A percentile compares a stretch with the other conserved stretches of the same genome.
Evolutionary conservation across 140 eudicot genomes (phyloP).

Genomic region (Senecio squalidus): DNA sequence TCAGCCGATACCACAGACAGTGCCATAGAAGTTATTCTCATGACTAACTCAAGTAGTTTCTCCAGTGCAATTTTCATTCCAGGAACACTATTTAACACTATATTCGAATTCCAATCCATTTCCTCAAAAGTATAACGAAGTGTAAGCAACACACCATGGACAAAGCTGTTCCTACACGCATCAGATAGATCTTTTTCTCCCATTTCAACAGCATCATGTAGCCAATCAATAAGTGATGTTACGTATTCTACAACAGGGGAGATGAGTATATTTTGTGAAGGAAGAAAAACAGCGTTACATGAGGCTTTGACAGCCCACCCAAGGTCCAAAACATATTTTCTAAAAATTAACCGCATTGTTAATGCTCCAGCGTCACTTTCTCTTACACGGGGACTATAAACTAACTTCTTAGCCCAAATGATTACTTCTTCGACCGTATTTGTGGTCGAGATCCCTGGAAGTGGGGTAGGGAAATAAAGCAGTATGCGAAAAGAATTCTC

Average conservation of each 20-base stretch:
- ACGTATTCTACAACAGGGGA: slow-evolving; percentile 59
- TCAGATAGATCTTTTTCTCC: slow-evolving; percentile 93
- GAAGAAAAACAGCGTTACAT: slow-evolving; percentile 28
- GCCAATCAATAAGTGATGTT: slow-evolving; percentile 75
- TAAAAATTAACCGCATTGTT: slow-evolving; percentile 71
- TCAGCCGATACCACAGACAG: slow-evolving; percentile 97
- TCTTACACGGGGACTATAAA: slow-evolving; percentile 97
- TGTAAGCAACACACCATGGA: slow-evolving; percentile 87
- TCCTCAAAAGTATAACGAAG: slow-evolving; percentile 90
- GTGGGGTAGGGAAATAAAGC: slow-evolving; percentile 79
- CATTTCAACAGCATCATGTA: slow-evolving; percentile 61
- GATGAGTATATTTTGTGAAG: slow-evolving; percentile 11
- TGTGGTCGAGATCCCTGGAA: slow-evolving; percentile 72
- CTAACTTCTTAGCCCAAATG: slow-evolving; percentile 87
- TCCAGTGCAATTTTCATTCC: slow-evolving; percentile 71
- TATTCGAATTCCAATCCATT: slow-evolving; percentile 72
- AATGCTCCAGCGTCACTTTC: slow-evolving; percentile 99
- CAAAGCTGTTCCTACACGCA: slow-evolving; percentile 93
- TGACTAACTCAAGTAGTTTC: slow-evolving; percentile 71
- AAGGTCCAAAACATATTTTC: slow-evolving; percentile 84
- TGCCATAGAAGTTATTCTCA: slow-evolving; percentile 83
- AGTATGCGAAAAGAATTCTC: slow-evolving; percentile 77
- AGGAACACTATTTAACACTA: slow-evolving; percentile 30
- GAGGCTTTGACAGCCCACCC: slow-evolving; percentile 70
- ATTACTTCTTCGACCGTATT: slow-evolving; percentile 54